phyloP scores from a whole-genome alignment of 768 basidiomycete species.

The Krasilnikovozyma curviuscula region DNA sequence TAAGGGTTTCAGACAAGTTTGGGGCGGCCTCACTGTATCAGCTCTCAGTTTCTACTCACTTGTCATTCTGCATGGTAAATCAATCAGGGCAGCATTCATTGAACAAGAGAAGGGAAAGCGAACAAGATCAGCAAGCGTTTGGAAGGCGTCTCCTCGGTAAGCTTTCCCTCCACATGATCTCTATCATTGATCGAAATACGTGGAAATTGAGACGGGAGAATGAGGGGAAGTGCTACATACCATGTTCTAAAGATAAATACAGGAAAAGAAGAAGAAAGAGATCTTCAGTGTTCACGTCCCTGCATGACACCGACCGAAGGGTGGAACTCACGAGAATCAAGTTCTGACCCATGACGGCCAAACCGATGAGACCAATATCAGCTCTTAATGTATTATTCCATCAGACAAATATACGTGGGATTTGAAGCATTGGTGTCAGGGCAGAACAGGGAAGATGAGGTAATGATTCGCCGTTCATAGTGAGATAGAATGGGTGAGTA shows the following conservation, averaged over 20 bases:
- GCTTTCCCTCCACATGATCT: background rate
- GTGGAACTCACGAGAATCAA: slow-evolving; percentile 92
- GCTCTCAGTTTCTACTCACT: slow-evolving; percentile 23
- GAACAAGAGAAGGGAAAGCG: background rate
- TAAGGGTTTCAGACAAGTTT: background rate
- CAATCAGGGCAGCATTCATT: too few relatives aligned
- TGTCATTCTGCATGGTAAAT: slow-evolving; percentile 94
- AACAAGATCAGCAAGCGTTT: background rate
- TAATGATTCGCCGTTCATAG: too few relatives aligned
- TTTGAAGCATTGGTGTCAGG: too few relatives aligned
- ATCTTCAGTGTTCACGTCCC: slow-evolving; percentile 22
- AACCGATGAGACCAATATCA: slow-evolving; percentile 94
- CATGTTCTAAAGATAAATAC: too few relatives aligned
- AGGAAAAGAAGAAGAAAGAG: background rate
- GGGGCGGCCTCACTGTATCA: too few relatives aligned
- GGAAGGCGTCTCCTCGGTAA: background rate
- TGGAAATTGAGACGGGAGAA: background rate
- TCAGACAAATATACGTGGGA: too few relatives aligned
- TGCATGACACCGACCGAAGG: too few relatives aligned
- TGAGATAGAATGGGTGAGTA: too few relatives aligned
- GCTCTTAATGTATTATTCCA: too few relatives aligned
- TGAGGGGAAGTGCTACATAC: background rate
- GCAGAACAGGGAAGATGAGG: too few relatives aligned
- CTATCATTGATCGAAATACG: background rate
- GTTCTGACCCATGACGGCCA: slow-evolving; percentile 99